Evolutionary conservation across 1,284 basidiomycete species (phyloP), one percentile per base, ranked within the genome.

Genomic region (Peniophora sp.): DNA sequence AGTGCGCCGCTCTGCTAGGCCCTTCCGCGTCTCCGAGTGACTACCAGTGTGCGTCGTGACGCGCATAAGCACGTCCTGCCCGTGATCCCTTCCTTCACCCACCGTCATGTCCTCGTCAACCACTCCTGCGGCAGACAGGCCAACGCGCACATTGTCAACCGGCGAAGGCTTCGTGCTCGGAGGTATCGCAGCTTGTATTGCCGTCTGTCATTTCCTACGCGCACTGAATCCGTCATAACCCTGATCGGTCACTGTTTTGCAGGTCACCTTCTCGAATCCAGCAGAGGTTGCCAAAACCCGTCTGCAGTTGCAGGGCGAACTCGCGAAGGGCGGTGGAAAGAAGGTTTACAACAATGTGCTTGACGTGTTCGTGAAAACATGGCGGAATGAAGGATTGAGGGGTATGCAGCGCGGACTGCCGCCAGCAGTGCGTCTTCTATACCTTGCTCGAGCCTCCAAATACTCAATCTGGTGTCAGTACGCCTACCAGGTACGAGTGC

Each of bases 241-340:
- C 34, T 22, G 12, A 23, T 36, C 48, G 47, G 27, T 43, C 20
- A 22, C 36, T 56, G 47, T 43, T 45, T 51, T n/a, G 20, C 57
- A 90, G 88, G 88, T 91, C 45, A 91, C 88, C 10, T 71, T 91
- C 52, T 89, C 88, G 5, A 91, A 91, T 59, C 86, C 87, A 49
- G 88, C 91, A 10, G 94, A 97, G 63, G 92, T 97, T 27, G 88
- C 90, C 52, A 97, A 97, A 69, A 97, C 94, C 34, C 85, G 95
- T 52, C 70, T 98, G 50, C 94, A 97, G 64, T 77, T 98, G 20
- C 93, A 97, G 65, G 95, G 94, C 20, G 94, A 98, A 68, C 79
- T 97, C 14, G 80, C 87, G 36, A 90, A 86, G 63, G 75, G 71
- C 15, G 84, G 86, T 12, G 79, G 78, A 8, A 66, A 78, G 55